These are phyloP conservation scores for Cinnamomum chago DNA, from an alignment of 164 flowering plant species.

Conservation along the genomic window DNA sequence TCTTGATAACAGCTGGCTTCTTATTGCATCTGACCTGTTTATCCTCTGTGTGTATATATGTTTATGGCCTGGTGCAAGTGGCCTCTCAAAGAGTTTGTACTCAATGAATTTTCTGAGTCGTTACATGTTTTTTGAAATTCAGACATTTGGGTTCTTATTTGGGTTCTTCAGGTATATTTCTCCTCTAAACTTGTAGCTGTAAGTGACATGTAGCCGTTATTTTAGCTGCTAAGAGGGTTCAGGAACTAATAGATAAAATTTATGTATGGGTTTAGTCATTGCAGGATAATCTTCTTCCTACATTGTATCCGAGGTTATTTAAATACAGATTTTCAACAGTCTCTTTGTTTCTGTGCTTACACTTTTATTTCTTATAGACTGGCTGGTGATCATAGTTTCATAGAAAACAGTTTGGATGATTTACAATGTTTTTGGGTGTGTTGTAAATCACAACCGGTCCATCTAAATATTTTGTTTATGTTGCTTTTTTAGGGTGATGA, in stretches of 20 bases:
- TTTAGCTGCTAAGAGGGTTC: slow-evolving; percentile 16
- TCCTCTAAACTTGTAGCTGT: slow-evolving; percentile 15
- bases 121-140: slow-evolving; percentile 29
- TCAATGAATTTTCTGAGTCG: slow-evolving; percentile 27
- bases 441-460: neutral
- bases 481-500: neutral
- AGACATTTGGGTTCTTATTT: slow-evolving; percentile 23
- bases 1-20: slow-evolving; percentile 9
- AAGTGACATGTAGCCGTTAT: slow-evolving; percentile 14
- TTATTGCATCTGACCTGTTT: slow-evolving; percentile 35
- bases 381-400: neutral
- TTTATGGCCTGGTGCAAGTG: slow-evolving; percentile 34
- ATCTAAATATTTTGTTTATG: neutral
- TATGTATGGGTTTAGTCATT: slow-evolving; percentile 17
- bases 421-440: neutral
- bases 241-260: slow-evolving; percentile 22
- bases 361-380: neutral
- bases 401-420: neutral
- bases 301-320: slow-evolving; percentile 6
- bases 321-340: slow-evolving; percentile 11
- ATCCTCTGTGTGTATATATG: slow-evolving; percentile 42
- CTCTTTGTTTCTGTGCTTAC: neutral
- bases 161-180: slow-evolving; percentile 24
- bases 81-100: neutral
- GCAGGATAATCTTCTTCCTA: slow-evolving; percentile 13